phyloP scores from a whole-genome alignment of 2,329 filamentous ascomycete genomes.

The Lachnellula arida region DNA sequence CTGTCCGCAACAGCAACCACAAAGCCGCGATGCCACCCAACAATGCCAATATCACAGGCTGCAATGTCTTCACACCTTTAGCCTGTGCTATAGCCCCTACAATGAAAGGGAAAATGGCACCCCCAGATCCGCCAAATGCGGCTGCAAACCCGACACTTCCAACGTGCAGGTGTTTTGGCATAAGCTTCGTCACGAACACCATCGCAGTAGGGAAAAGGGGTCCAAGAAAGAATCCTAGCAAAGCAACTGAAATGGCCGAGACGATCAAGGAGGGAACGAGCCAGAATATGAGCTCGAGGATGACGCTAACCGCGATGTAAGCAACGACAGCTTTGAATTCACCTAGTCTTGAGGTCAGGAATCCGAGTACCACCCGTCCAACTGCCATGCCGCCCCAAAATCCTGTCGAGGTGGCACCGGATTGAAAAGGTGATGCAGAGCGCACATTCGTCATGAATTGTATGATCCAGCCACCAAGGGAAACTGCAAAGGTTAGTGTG shows the following conservation, averaged over 20 bases:
- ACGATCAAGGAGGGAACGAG: slow-evolving; percentile 72
- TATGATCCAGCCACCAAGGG: slow-evolving; percentile 75
- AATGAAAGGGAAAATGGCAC: slow-evolving; percentile 60
- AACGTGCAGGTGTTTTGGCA: slow-evolving; percentile 70
- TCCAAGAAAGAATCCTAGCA: slow-evolving; percentile 76
- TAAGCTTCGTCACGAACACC: slow-evolving; percentile 66
- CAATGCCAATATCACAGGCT: slow-evolving; percentile 50
- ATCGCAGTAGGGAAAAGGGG: slow-evolving; percentile 74
- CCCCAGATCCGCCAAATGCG: slow-evolving; percentile 71
- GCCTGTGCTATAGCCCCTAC: slow-evolving; percentile 62
- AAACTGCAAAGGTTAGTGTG: slow-evolving; percentile 52
- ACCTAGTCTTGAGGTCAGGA: slow-evolving; percentile 68
- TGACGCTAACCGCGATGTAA: slow-evolving; percentile 62
- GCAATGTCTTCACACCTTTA: slow-evolving; percentile 51
- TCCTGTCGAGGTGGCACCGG: slow-evolving; percentile 70
- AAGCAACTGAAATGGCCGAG: slow-evolving; percentile 63
- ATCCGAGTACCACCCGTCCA: slow-evolving; percentile 68
- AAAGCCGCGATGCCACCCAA: slow-evolving; percentile 31
- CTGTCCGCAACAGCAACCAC: slow-evolving; percentile 12
- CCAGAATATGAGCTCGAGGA: slow-evolving; percentile 71
- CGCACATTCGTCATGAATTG: slow-evolving; percentile 82
- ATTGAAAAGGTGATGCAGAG: slow-evolving; percentile 61
- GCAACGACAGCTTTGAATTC: slow-evolving; percentile 61
- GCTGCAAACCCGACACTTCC: slow-evolving; percentile 76
- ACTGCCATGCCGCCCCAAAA: slow-evolving; percentile 83